Conservation (phyloP, 1,139 yeast genomes). For the Blastobotrys illinoisensis region DNA sequence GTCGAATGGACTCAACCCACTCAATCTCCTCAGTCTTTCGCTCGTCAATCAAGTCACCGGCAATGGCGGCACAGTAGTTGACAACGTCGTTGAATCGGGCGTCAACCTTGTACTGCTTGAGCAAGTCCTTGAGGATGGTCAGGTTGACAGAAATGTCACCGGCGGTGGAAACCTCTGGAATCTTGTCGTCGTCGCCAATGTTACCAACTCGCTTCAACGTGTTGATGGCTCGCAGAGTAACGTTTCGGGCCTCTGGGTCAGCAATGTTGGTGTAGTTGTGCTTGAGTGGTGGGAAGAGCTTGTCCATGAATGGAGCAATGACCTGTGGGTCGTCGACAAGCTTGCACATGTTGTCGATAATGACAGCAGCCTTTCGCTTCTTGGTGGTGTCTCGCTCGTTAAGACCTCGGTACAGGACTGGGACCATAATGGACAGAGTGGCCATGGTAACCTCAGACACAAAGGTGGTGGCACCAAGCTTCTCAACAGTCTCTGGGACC, state of each 20-base stretch:
- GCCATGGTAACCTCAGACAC: constrained; percentile 99
- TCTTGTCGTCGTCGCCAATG: constrained; percentile 78
- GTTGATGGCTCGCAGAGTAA: constrained; percentile 92
- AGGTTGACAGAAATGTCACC: constrained; percentile 91
- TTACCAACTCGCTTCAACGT: constrained; percentile 99
- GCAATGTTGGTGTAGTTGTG: constrained; percentile 92
- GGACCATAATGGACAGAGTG: constrained; percentile 98
- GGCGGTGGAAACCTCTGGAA: constrained; percentile 97
- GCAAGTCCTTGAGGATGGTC: constrained; percentile 69
- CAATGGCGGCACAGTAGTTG: constrained; percentile 87
- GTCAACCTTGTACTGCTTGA: constrained; percentile 64
- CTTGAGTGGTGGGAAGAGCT: constrained; percentile 93
- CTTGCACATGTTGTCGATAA: constrained; percentile 99
- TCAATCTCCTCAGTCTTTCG: constrained; percentile 88
- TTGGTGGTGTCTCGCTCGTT: constrained; percentile 99
- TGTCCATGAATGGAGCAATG: constrained; percentile 97
- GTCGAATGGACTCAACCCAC: constrained; percentile 85
- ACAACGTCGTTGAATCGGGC: constrained; percentile 70
- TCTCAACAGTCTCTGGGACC: constrained; percentile 98
- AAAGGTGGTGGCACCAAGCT: constrained; percentile 98
- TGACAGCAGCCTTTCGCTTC: constrained; percentile 99
- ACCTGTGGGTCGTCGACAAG: constrained; percentile 99
- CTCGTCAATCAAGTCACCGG: constrained; percentile 98
- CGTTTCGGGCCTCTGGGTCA: constrained; percentile 99
- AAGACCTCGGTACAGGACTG: constrained; percentile 97